A percentile compares a stretch with the other conserved stretches of the same genome.
Conservation (phyloP, 257 asterid species). For the Gentiana dahurica region DNA sequence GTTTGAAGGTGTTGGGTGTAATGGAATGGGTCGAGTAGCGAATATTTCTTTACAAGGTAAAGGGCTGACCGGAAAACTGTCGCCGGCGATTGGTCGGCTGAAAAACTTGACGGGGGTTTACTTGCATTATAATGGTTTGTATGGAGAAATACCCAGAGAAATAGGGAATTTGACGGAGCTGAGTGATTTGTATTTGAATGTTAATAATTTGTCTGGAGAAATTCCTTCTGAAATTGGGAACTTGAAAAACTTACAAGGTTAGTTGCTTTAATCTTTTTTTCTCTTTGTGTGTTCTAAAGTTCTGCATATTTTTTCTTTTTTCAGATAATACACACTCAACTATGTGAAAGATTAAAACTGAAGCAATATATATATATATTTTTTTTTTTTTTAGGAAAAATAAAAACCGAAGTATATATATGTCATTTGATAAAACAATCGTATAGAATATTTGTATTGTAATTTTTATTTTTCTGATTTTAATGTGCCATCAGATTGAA, state of each 20-base stretch:
- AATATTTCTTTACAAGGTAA: conserved; percentile 87
- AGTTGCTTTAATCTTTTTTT: conserved; percentile 1
- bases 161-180: conserved; percentile 48
- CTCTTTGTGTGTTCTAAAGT: not conserved
- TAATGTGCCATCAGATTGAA: too few relatives aligned
- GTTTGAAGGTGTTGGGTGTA: conserved; percentile 77
- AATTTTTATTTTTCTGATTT: too few relatives aligned
- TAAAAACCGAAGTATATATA: too few relatives aligned
- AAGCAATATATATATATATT: too few relatives aligned
- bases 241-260: conserved; percentile 78
- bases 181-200: conserved; percentile 73
- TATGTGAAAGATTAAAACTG: too few relatives aligned
- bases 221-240: conserved; percentile 65
- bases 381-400: too few relatives aligned
- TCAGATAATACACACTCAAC: too few relatives aligned
- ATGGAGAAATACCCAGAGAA: conserved; percentile 69
- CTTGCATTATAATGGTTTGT: conserved; percentile 71
- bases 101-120: conserved; percentile 69
- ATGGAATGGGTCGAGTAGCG: conserved; percentile 58
- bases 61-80: conserved; percentile 72
- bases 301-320: not conserved
- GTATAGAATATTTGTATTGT: too few relatives aligned
- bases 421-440: too few relatives aligned
- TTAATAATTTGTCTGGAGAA: conserved; percentile 70
- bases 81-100: conserved; percentile 60